Percentiles rank a stretch among this genome's conserved stretches.
Conservation (phyloP, 345 rosid genomes). For the Populus tremula region DNA sequence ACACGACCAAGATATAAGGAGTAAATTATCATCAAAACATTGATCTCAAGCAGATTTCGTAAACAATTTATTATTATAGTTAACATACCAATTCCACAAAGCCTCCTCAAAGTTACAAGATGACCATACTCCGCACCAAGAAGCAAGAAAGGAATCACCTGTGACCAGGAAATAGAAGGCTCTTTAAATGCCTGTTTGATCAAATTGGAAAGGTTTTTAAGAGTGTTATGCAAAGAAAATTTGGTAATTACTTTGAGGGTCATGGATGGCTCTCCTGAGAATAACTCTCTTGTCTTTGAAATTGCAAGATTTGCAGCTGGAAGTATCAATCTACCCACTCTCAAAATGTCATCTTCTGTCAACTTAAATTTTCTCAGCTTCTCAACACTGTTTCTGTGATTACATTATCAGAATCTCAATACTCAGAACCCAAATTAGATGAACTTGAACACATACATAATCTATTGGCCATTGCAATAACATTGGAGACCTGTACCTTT, state of each 20-base stretch:
- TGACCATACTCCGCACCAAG: constrained; percentile 90
- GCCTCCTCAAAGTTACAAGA: constrained; percentile 70
- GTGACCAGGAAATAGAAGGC: constrained; percentile 21
- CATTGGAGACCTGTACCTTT: constrained; percentile 39
- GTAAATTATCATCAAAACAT: not conserved
- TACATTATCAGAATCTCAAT: not conserved
- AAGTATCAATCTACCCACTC: constrained; percentile 60
- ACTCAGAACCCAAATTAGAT: not conserved
- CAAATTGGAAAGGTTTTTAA: constrained; percentile 1
- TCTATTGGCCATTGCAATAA: not conserved
- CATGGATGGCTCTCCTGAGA: constrained; percentile 94
- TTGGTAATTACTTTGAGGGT: constrained; percentile 68
- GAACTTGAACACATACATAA: not conserved
- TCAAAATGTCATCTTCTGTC: constrained; percentile 66
- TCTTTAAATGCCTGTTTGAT: not conserved
- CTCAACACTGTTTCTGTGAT: constrained; percentile 47
- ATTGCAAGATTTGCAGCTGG: constrained; percentile 74
- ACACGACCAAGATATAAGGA: not conserved
- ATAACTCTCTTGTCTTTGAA: constrained; percentile 57
- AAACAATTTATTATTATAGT: not conserved
- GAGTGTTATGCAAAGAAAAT: not conserved
- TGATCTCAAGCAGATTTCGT: not conserved
- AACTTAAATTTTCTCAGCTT: constrained; percentile 44
- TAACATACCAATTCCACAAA: constrained; percentile 65
- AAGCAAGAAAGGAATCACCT: constrained; percentile 81